Base-by-base conservation (phyloP, 257 asterid genomes). In the Rauvolfia tetraphylla region DNA sequence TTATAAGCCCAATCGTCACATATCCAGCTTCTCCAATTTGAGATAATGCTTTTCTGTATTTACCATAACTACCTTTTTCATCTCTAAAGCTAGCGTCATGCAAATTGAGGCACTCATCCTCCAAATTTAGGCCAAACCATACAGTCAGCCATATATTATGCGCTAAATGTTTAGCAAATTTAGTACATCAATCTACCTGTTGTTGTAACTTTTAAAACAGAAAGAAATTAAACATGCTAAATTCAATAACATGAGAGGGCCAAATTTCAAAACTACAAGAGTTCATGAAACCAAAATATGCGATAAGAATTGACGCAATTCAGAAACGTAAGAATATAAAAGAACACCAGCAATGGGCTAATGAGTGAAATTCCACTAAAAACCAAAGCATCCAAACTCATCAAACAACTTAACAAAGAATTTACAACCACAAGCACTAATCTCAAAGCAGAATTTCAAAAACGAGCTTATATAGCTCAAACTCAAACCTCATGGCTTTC, bases 401-500 rank as follows among this genome's bases (percentile, higher is more conserved):
- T 8, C n/a, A 33, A 18, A 29, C 3, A 29, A 5, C 4, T 61
- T 14, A 31, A 31, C 1, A 33, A 14, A 41, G 44, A 65, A 65
- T 34, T 65, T 18, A 34, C 42, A 0, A 33, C 27, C 7, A 63
- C 5, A 22, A 58, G 20, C 4, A 36, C 27, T 22, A 56, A 51
- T 31, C 25, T 14, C 1, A 15, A 53, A 42, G 13, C 68, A 65
- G 23, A 65, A 18, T 39, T 41, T 58, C 46, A 54, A 51, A 63
- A 23, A 12, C 11, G 58, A 41, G 41, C 33, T 17, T 23, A 67
- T 1, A 44, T 12, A 67, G 20, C 57, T 9, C 14, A 1, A 67
- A 78, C 78, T 10, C 84, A 31, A 56, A 95, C 99, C 98, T 95
- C 98, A 2, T 84, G 98, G 81, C 93, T 88, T 27, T 82, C 94